Conservation (phyloP, 2,329 filamentous ascomycete genomes). For the Aureobasidium sp. region DNA sequence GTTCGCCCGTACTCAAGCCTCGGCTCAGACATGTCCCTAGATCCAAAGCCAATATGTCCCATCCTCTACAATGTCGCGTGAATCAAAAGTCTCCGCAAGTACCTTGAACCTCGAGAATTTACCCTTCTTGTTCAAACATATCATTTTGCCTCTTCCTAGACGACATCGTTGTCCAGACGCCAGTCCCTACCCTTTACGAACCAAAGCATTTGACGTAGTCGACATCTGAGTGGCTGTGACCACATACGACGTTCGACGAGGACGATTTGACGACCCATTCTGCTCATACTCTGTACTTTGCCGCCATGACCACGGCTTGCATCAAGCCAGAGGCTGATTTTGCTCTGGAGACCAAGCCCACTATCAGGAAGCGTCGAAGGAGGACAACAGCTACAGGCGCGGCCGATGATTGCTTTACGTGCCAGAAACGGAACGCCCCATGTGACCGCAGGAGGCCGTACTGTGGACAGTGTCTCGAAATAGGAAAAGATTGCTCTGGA, state of each 20-base stretch:
- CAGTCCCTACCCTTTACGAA: not conserved
- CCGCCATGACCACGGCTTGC: not conserved
- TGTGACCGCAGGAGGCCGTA: conserved; percentile 91
- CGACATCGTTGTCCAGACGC: not conserved
- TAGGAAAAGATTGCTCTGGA: conserved; percentile 86
- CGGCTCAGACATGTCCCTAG: not conserved
- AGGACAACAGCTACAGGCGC: conserved; percentile 82
- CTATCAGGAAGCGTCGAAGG: conserved; percentile 62
- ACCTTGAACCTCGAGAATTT: not conserved
- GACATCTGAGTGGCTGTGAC: not conserved
- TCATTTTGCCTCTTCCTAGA: not conserved
- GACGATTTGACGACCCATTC: not conserved
- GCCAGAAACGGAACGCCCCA: conserved; percentile 70
- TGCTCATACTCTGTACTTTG: not conserved
- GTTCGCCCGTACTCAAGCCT: too few relatives aligned
- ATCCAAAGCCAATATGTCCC: conserved; percentile 3
- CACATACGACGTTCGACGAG: not conserved
- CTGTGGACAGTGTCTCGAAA: conserved; percentile 87
- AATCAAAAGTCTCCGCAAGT: not conserved
- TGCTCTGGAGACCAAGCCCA: conserved; percentile 1
- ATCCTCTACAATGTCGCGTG: not conserved
- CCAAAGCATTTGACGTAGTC: not conserved
- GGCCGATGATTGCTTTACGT: conserved; percentile 91
- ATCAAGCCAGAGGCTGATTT: not conserved
- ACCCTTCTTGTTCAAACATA: not conserved